phyloP scores from a whole-genome alignment of 805 yeast species.

The Candida loeiensis region DNA sequence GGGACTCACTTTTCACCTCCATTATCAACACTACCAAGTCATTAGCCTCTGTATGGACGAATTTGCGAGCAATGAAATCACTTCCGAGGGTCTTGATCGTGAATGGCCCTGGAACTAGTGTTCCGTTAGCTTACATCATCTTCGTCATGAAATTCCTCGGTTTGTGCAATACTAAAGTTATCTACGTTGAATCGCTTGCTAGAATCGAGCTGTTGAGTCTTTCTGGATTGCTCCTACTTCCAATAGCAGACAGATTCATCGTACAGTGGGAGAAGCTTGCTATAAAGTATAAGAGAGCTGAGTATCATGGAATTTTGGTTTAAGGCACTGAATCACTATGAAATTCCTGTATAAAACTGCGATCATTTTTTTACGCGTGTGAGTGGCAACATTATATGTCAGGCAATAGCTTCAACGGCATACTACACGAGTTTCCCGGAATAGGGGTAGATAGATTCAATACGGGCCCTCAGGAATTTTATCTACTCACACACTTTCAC shows the following conservation, averaged over 20 bases:
- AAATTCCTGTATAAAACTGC: not conserved
- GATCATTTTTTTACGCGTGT: slow-evolving; percentile 1
- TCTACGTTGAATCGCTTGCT: slow-evolving; percentile 86
- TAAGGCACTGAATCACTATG: slow-evolving; percentile 19
- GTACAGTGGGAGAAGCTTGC: slow-evolving; percentile 85
- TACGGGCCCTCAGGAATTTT: slow-evolving; percentile 18
- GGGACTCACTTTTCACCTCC: slow-evolving; percentile 49
- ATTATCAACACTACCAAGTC: slow-evolving; percentile 43
- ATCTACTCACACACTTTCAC: slow-evolving; percentile 51
- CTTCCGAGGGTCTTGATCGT: slow-evolving; percentile 46
- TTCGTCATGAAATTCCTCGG: slow-evolving; percentile 50
- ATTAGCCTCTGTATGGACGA: slow-evolving; percentile 23
- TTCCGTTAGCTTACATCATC: slow-evolving; percentile 61
- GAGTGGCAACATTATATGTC: not conserved
- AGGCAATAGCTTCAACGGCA: slow-evolving; percentile 38
- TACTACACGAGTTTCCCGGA: slow-evolving; percentile 46
- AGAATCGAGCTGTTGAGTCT: slow-evolving; percentile 72
- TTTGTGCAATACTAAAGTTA: slow-evolving; percentile 48
- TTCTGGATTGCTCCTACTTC: slow-evolving; percentile 69
- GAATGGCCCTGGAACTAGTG: slow-evolving; percentile 85
- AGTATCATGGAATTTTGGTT: slow-evolving; percentile 75
- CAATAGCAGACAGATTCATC: slow-evolving; percentile 69
- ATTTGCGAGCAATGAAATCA: slow-evolving; percentile 24
- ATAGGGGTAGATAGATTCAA: slow-evolving; percentile 39
- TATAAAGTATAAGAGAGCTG: slow-evolving; percentile 52